A percentile compares a stretch with the other conserved stretches of the same genome.
Conservation (phyloP, 208 protist species). For the Trypanosoma conorhini region DNA sequence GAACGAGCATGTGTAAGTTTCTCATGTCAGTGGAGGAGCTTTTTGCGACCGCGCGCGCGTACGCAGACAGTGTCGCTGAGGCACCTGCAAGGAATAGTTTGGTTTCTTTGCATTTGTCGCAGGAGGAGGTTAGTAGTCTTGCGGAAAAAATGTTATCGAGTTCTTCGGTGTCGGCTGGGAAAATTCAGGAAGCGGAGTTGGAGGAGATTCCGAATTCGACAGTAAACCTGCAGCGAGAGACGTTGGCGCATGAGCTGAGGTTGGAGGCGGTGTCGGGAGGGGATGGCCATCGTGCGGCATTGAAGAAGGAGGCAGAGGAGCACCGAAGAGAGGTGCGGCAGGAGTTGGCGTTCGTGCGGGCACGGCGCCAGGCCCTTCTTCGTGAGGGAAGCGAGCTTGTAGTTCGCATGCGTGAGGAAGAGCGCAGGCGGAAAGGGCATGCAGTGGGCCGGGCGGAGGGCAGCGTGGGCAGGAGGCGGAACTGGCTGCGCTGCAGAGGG, state of each 20-base stretch:
- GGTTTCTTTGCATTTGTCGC: constrained; percentile 1
- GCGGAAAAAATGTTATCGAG: constrained; percentile 17
- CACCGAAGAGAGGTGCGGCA: background rate
- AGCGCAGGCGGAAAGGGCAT: constrained; percentile 1
- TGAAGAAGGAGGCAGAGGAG: background rate
- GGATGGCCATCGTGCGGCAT: background rate
- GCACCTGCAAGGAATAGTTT: background rate
- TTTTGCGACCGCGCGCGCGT: constrained; percentile 1
- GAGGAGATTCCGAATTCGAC: background rate
- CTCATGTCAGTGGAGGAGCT: constrained; percentile 12
- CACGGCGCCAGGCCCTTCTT: background rate
- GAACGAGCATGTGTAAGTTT: background rate
- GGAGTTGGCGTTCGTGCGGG: constrained; percentile 1
- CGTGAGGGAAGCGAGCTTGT: constrained; percentile 8
- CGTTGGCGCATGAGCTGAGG: background rate
- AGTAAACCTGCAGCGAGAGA: background rate
- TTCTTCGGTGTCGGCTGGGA: background rate
- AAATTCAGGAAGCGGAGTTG: background rate
- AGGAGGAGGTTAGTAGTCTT: background rate
- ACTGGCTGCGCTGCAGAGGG: background rate
- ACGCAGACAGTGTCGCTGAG: background rate
- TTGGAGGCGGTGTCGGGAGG: background rate
- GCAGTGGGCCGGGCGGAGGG: background rate
- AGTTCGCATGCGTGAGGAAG: background rate
- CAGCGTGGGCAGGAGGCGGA: background rate